phyloP scores from a whole-genome alignment of 768 basidiomycete species.

The Kwoniella bestiolae region DNA sequence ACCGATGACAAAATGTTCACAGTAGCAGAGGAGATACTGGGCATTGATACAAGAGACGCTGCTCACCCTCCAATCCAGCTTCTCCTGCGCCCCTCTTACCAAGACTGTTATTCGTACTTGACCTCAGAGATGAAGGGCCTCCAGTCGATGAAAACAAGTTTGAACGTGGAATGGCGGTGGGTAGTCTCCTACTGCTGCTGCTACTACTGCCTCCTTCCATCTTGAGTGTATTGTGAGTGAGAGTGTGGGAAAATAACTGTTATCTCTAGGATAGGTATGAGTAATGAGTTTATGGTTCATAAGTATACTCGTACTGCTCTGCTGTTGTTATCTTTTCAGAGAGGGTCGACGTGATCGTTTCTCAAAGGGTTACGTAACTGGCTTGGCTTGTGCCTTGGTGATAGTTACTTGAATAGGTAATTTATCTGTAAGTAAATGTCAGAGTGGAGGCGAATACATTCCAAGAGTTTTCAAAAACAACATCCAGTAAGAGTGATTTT shows the following conservation, averaged over 20 bases:
- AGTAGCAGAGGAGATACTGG: not conserved
- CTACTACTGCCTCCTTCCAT: not conserved
- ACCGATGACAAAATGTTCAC: too few relatives aligned
- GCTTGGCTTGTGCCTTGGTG: too few relatives aligned
- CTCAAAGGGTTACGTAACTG: not conserved
- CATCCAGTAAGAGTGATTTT: not conserved
- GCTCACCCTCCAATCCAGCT: slow-evolving; percentile 27
- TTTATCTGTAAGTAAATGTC: not conserved
- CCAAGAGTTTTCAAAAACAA: not conserved
- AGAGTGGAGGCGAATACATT: not conserved
- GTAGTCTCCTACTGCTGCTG: slow-evolving; percentile 7
- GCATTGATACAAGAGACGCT: not conserved
- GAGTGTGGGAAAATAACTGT: slow-evolving; percentile 10
- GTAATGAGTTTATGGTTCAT: not conserved
- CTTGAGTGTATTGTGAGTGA: not conserved
- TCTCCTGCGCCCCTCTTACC: slow-evolving; percentile 28
- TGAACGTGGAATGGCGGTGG: slow-evolving; percentile 4
- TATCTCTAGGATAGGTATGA: too few relatives aligned
- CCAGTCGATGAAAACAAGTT: slow-evolving; percentile 5
- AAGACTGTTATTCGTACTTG: slow-evolving; percentile 10
- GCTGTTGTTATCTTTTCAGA: too few relatives aligned
- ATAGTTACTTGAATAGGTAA: not conserved
- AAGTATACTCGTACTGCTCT: not conserved
- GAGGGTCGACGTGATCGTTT: not conserved
- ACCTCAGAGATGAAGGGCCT: slow-evolving; percentile 1